phyloP scores from a whole-genome alignment of 2,329 filamentous ascomycete species.

The Chaetomium olivaceum region DNA sequence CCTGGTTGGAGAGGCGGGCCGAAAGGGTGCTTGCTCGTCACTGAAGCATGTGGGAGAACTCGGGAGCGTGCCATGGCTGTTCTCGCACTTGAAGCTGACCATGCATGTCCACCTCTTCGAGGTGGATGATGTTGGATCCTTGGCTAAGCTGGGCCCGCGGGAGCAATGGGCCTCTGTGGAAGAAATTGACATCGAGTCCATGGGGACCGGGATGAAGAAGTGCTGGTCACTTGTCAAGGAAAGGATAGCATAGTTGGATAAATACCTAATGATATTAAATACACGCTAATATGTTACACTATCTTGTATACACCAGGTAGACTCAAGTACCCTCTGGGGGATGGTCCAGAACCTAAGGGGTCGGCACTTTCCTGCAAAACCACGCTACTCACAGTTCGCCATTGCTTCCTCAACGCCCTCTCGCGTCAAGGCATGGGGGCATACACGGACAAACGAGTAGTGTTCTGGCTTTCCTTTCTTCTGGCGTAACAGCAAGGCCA shows the following conservation, averaged over 20 bases:
- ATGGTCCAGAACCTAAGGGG: background rate
- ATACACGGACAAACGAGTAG: conserved; percentile 12
- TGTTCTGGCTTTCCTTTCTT: conserved; percentile 2
- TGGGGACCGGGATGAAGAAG: conserved; percentile 61
- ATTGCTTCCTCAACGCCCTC: conserved; percentile 18
- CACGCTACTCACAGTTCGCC: conserved; percentile 15
- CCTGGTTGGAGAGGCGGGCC: conserved; percentile 31
- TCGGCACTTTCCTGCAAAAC: conserved; percentile 14
- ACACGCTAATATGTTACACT: background rate
- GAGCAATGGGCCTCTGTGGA: conserved; percentile 42
- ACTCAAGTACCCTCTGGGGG: conserved; percentile 7
- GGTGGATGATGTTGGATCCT: conserved; percentile 32
- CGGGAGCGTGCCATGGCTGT: conserved; percentile 58
- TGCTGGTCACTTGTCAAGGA: conserved; percentile 51
- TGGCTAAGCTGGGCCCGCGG: background rate
- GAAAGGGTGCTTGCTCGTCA: background rate
- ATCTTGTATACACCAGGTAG: conserved; percentile 13
- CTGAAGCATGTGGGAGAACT: conserved; percentile 45
- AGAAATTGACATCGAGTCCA: conserved; percentile 51
- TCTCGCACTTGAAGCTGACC: conserved; percentile 57
- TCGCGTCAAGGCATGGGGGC: conserved; percentile 17
- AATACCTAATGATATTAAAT: background rate
- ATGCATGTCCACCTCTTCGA: conserved; percentile 59
- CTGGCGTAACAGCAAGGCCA: conserved; percentile 17
- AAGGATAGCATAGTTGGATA: background rate